phyloP scores from a whole-genome alignment of 2,329 filamentous ascomycete genomes.

The Paraphaeosphaeria minitans region DNA sequence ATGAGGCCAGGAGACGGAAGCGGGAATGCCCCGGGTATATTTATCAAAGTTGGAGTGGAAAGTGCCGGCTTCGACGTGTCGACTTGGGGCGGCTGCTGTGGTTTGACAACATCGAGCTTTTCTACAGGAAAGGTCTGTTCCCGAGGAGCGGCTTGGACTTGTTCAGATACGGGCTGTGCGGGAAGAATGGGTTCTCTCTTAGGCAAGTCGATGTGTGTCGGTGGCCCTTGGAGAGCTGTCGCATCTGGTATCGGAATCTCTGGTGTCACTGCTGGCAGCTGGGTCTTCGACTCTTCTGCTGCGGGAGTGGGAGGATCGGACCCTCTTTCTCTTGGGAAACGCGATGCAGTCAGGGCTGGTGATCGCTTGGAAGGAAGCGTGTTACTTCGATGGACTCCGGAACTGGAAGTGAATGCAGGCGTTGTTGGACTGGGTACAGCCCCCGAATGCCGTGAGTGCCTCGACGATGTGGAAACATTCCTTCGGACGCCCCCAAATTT shows the following conservation, averaged over 20 bases:
- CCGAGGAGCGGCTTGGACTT: conserved; percentile 16
- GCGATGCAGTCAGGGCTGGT: conserved; percentile 61
- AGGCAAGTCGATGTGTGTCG: conserved; percentile 6
- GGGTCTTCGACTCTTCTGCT: conserved; percentile 33
- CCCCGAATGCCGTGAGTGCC: conserved; percentile 76
- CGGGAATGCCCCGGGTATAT: conserved; percentile 65
- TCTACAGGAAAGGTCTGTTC: conserved; percentile 29
- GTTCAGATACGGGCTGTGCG: conserved; percentile 13
- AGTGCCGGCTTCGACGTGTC: conserved; percentile 30
- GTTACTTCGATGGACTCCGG: conserved; percentile 78
- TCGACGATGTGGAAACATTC: conserved; percentile 92
- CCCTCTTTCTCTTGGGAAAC: conserved; percentile 49
- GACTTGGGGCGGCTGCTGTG: conserved; percentile 18
- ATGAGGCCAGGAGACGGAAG: conserved; percentile 54
- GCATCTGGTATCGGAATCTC: conserved; percentile 7
- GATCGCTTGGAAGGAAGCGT: conserved; percentile 92
- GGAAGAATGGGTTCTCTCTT: conserved; percentile 4
- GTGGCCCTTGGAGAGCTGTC: background rate
- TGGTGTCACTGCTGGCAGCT: conserved; percentile 23
- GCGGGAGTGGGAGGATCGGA: conserved; percentile 59
- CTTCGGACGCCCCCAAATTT: conserved; percentile 79
- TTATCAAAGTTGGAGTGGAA: conserved; percentile 33
- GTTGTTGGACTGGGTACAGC: conserved; percentile 68
- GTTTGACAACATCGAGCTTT: conserved; percentile 33
- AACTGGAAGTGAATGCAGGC: conserved; percentile 48